Percentiles rank a stretch among this genome's conserved stretches.
Evolutionary conservation across 2,329 filamentous ascomycete genomes (phyloP).

Genomic region (Ascomycota sp.): DNA sequence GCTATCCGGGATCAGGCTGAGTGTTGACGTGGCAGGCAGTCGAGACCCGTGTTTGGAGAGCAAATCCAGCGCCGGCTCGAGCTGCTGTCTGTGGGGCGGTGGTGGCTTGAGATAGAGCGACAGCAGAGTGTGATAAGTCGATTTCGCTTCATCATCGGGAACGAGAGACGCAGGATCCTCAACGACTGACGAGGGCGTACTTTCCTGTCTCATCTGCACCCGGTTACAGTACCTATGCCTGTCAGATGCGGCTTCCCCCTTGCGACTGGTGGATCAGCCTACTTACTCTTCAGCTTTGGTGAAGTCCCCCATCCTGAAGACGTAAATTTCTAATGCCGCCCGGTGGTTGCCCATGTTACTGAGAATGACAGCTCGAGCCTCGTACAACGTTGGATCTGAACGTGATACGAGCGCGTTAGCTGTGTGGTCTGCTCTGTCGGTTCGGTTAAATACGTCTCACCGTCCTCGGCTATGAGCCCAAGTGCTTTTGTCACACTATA

Average conservation of each 20-base stretch:
- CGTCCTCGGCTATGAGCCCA: constrained; percentile 53
- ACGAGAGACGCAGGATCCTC: constrained; percentile 12
- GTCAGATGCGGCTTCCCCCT: constrained; percentile 4
- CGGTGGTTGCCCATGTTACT: constrained; percentile 91
- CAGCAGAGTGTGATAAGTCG: constrained; percentile 80
- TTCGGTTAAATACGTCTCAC: constrained; percentile 22
- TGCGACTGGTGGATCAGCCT: background rate
- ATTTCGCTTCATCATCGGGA: constrained; percentile 34
- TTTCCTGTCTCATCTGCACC: constrained; percentile 41
- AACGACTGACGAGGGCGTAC: constrained; percentile 13
- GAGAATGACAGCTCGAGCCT: constrained; percentile 71
- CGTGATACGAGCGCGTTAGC: background rate
- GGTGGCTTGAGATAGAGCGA: constrained; percentile 74
- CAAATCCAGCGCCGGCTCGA: constrained; percentile 60
- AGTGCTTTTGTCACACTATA: constrained; percentile 68
- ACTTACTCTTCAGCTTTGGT: constrained; percentile 77
- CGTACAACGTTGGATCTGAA: constrained; percentile 62
- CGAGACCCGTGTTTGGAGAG: constrained; percentile 85
- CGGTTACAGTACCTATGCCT: constrained; percentile 60
- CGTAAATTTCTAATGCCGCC: constrained; percentile 90
- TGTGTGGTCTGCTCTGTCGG: no score
- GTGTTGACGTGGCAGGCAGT: constrained; percentile 64
- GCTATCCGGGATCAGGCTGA: constrained; percentile 62
- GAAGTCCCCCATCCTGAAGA: constrained; percentile 77
- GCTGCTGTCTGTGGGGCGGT: constrained; percentile 45